phyloP scores from a whole-genome alignment of 768 basidiomycete genomes.

The Clathrus columnatus region DNA sequence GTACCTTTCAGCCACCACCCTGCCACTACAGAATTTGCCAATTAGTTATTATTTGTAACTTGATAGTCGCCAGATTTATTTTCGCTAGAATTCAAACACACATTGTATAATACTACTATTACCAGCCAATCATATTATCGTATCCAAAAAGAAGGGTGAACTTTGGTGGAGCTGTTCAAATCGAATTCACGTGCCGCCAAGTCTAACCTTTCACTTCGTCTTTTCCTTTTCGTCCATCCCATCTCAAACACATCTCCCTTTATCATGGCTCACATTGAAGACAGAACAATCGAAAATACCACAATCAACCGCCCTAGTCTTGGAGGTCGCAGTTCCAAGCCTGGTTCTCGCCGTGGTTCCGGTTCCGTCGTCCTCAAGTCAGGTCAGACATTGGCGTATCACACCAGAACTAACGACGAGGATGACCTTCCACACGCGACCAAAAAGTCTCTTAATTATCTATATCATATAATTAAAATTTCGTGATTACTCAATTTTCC shows the following conservation, averaged over 20 bases:
- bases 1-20: too few species aligned
- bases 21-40: too few species aligned
- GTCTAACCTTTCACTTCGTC: background rate
- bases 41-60: too few species aligned
- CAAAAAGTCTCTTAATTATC: conserved; percentile 54
- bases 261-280: conserved; percentile 9
- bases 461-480: background rate
- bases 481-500: conserved; percentile 10
- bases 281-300: conserved; percentile 3
- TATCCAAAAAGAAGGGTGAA: too few species aligned
- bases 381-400: conserved; percentile 75
- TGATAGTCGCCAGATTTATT: too few species aligned
- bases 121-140: too few species aligned
- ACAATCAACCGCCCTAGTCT: conserved; percentile 4
- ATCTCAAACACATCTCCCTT: background rate
- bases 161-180: too few species aligned
- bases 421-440: conserved; percentile 88
- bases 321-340: conserved; percentile 23
- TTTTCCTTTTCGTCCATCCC: background rate
- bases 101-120: too few species aligned
- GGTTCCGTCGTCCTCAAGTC: conserved; percentile 62
- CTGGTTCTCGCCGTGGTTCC: conserved; percentile 67
- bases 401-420: conserved; percentile 82
- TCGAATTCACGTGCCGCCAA: background rate
- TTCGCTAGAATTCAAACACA: too few species aligned